Evolutionary conservation across 768 basidiomycete genomes (phyloP).

Genomic region (Kwoniella sp.): DNA sequence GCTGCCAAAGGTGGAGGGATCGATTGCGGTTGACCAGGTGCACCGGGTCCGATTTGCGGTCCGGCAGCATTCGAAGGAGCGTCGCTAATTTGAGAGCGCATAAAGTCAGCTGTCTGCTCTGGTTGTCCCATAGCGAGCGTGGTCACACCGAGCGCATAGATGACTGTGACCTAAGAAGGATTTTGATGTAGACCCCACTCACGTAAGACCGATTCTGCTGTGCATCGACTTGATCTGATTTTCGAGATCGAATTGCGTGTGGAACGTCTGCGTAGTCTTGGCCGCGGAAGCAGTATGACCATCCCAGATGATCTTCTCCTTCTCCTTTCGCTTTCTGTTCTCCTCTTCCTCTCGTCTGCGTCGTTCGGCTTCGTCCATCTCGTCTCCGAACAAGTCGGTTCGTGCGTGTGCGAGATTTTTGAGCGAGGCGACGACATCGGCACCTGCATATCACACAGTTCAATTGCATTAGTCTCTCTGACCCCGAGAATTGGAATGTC

Average conservation of each 20-base stretch:
- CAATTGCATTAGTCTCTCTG: no score
- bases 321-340: conserved; percentile 75
- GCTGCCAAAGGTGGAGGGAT: conserved; percentile 69
- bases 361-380: conserved; percentile 86
- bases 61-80: conserved; percentile 62
- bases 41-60: conserved; percentile 79
- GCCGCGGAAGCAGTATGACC: conserved; percentile 95
- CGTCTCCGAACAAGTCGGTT: conserved; percentile 95
- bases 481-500: no score
- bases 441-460: conserved; percentile 58
- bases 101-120: not conserved
- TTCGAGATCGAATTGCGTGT: conserved; percentile 89
- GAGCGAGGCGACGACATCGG: conserved; percentile 91
- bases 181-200: conserved; percentile 23
- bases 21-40: conserved; percentile 19
- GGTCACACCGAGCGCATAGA: no score
- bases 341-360: conserved; percentile 78
- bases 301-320: conserved; percentile 97
- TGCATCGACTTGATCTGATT: conserved; percentile 98
- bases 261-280: conserved; percentile 88
- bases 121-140: not conserved
- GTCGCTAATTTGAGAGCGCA: conserved; percentile 2
- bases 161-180: no score
- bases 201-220: conserved; percentile 63
- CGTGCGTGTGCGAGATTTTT: conserved; percentile 91